phyloP scores from a whole-genome alignment of 352 stramenopile species.

The Aphanomyces cochlioides region DNA sequence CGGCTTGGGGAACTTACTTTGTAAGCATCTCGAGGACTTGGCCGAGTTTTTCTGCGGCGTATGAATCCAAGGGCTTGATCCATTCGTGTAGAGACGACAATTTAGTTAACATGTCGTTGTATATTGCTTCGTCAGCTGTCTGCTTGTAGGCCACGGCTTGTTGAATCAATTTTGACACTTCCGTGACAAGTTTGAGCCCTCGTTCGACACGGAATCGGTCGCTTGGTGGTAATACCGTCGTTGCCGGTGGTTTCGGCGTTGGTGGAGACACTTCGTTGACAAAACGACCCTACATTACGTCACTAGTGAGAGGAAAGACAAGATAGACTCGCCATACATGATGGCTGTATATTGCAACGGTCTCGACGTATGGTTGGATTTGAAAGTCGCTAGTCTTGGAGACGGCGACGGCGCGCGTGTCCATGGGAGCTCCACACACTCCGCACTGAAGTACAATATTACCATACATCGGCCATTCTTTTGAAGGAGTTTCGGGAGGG shows the following conservation, averaged over 20 bases:
- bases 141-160: slow-evolving; percentile 18
- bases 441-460: slow-evolving; percentile 45
- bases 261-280: neutral
- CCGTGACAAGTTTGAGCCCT: neutral
- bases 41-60: slow-evolving; percentile 63
- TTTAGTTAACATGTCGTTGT: slow-evolving; percentile 42
- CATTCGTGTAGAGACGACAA: slow-evolving; percentile 63
- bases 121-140: slow-evolving; percentile 31
- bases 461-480: slow-evolving; percentile 40
- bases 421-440: slow-evolving; percentile 49
- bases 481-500: slow-evolving; percentile 48
- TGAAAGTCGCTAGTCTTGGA: slow-evolving; percentile 58
- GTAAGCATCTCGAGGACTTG: slow-evolving; percentile 55
- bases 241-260: neutral
- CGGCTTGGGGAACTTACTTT: slow-evolving; percentile 3
- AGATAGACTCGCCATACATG: neutral
- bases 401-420: slow-evolving; percentile 49
- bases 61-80: slow-evolving; percentile 63
- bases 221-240: slow-evolving; percentile 18
- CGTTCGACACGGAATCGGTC: slow-evolving; percentile 13
- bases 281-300: slow-evolving; percentile 3
- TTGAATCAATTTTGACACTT: slow-evolving; percentile 3
- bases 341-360: slow-evolving; percentile 13
- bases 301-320: too few species aligned
- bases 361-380: slow-evolving; percentile 38